Evolutionary conservation across 306 rosid genomes (phyloP).

Genomic region (Vigna angularis): DNA sequence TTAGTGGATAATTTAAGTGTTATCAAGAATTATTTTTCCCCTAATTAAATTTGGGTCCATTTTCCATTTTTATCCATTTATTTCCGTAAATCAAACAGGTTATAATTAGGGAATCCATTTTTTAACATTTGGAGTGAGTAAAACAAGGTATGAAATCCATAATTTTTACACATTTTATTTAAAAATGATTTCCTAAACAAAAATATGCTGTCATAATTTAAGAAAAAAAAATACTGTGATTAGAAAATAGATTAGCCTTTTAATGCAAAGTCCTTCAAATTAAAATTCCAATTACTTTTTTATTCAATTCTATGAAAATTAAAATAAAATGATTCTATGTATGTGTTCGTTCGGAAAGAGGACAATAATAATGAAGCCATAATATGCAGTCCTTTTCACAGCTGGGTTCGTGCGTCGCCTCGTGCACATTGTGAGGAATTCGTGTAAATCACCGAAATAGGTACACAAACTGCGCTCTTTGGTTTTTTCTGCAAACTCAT

Average conservation of each 20-base stretch:
- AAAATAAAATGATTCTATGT: neutral
- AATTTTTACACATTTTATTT: neutral
- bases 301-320: neutral
- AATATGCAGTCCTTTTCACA: conserved; percentile 45
- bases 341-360: conserved; percentile 30
- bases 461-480: conserved; percentile 18
- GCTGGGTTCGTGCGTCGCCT: conserved; percentile 56
- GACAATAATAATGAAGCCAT: conserved; percentile 37
- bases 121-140: neutral
- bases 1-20: neutral
- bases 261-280: neutral
- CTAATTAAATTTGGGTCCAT: neutral
- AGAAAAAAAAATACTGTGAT: neutral
- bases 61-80: neutral
- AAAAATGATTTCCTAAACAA: neutral
- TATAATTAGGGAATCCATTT: neutral
- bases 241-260: neutral
- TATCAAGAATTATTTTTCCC: neutral
- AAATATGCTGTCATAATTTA: neutral
- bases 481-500: conserved; percentile 30
- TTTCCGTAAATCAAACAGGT: neutral
- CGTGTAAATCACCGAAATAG: conserved; percentile 38
- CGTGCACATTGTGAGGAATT: conserved; percentile 41
- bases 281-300: neutral
- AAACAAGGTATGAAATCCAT: neutral